Conservation (phyloP, 2,329 filamentous ascomycete species). For the Pleomassaria siparia region DNA sequence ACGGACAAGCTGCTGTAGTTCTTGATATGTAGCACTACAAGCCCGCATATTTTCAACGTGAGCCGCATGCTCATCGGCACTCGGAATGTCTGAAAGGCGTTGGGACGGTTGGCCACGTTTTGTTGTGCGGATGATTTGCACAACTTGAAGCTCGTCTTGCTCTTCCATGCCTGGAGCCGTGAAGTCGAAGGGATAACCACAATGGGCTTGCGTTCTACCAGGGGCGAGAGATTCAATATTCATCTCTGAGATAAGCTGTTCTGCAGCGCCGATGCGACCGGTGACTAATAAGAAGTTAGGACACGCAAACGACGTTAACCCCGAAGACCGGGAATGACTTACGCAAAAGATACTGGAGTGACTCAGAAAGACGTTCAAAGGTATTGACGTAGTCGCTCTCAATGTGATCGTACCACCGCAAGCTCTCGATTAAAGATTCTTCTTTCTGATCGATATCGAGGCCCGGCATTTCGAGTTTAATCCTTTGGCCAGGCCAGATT, state of each 20-base stretch:
- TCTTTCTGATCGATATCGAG: constrained; percentile 58
- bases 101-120: constrained; percentile 20
- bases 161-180: constrained; percentile 27
- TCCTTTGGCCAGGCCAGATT: constrained; percentile 59
- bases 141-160: constrained; percentile 26
- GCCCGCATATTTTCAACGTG: constrained; percentile 25
- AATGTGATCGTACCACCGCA: constrained; percentile 83
- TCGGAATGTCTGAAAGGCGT: constrained; percentile 22
- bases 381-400: constrained; percentile 62
- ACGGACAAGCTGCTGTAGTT: constrained; percentile 47
- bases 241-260: constrained; percentile 55
- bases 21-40: constrained; percentile 41
- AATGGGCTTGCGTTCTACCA: constrained; percentile 45
- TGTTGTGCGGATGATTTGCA: constrained; percentile 19
- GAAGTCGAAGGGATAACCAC: constrained; percentile 41
- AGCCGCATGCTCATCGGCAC: constrained; percentile 20
- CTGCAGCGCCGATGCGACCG: constrained; percentile 58
- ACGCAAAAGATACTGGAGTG: constrained; percentile 86
- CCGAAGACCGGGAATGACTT: constrained; percentile 49
- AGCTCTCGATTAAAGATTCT: constrained; percentile 73
- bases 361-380: constrained; percentile 66
- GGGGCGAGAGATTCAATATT: constrained; percentile 50
- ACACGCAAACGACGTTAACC: constrained; percentile 12
- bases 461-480: constrained; percentile 68
- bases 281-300: constrained; percentile 31